Percentiles rank a stretch among this genome's conserved stretches.
phyloP scores from a whole-genome alignment of 2,329 filamentous ascomycete species.

The Amauroascus niger region DNA sequence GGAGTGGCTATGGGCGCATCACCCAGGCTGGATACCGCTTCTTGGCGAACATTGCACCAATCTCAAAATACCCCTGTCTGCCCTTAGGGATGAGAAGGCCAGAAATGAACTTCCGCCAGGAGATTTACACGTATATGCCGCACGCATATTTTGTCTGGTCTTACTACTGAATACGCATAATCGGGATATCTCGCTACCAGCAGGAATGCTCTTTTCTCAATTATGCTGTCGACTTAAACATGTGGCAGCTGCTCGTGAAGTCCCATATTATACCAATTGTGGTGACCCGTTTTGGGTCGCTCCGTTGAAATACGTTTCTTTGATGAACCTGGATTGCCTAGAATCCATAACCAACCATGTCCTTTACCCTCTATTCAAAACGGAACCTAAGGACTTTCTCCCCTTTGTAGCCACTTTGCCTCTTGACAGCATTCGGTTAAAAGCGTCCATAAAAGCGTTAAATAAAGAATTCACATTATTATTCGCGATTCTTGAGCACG shows the following conservation, averaged over 20 bases:
- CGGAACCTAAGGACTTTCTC: slow-evolving; percentile 28
- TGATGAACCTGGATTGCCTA: slow-evolving; percentile 29
- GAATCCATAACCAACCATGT: slow-evolving; percentile 31
- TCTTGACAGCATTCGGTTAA: slow-evolving; percentile 41
- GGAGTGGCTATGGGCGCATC: slow-evolving; percentile 28
- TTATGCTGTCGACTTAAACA: slow-evolving; percentile 15
- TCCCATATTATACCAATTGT: slow-evolving; percentile 4
- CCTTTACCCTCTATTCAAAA: slow-evolving; percentile 29
- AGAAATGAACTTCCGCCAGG: slow-evolving; percentile 15
- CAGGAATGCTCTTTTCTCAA: slow-evolving; percentile 16
- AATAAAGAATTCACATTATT: slow-evolving; percentile 51
- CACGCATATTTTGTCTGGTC: slow-evolving; percentile 17
- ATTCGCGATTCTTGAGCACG: slow-evolving; percentile 58
- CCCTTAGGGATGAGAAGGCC: slow-evolving; percentile 15
- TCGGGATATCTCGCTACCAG: slow-evolving; percentile 13
- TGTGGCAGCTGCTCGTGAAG: neutral
- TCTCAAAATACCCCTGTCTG: slow-evolving; percentile 22
- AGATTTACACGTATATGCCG: slow-evolving; percentile 19
- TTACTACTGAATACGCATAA: slow-evolving; percentile 17
- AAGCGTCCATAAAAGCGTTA: slow-evolving; percentile 39
- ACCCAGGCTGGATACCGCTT: slow-evolving; percentile 26
- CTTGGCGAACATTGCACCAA: slow-evolving; percentile 28
- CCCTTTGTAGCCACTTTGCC: slow-evolving; percentile 51
- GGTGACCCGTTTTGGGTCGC: slow-evolving; percentile 29
- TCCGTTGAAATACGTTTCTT: slow-evolving; percentile 30